Conservation (phyloP, 345 rosid genomes). For the Gossypium bickii region DNA sequence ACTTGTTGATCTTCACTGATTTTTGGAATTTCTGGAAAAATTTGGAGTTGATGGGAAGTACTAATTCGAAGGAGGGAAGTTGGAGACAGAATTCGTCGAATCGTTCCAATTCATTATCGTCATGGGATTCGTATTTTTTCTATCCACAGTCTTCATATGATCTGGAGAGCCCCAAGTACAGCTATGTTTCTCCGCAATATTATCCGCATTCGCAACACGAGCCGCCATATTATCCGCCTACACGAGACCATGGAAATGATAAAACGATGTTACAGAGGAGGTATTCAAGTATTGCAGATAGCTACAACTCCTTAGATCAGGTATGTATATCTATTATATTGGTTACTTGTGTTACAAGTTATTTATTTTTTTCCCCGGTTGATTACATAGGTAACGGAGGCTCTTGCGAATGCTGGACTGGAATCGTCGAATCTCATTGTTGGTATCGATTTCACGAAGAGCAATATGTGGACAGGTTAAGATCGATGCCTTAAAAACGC, state of each 20-base stretch:
- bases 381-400: constrained; percentile 67
- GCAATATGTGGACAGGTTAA: constrained; percentile 97
- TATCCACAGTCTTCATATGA: constrained; percentile 36
- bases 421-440: constrained; percentile 96
- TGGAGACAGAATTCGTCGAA: constrained; percentile 22
- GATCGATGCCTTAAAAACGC: constrained; percentile 12
- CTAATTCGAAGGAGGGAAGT: constrained; percentile 45
- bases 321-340: constrained; percentile 26
- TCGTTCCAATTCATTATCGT: constrained; percentile 36
- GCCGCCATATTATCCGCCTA: constrained; percentile 26
- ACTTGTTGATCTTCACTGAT: constrained; percentile 2
- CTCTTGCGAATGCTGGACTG: constrained; percentile 77
- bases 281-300: constrained; percentile 71
- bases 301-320: constrained; percentile 76
- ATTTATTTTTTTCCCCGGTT: background rate
- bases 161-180: constrained; percentile 41
- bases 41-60: constrained; percentile 56
- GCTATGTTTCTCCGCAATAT: constrained; percentile 31
- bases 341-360: background rate
- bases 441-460: constrained; percentile 96
- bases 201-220: constrained; percentile 23
- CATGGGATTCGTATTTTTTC: constrained; percentile 42
- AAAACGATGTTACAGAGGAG: constrained; percentile 59
- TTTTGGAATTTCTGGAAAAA: constrained; percentile 16
- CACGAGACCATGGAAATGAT: constrained; percentile 29